These are phyloP conservation scores for Laburnicola sp. DNA, from an alignment of 2,329 filamentous ascomycete species.

Conservation along the genomic window DNA sequence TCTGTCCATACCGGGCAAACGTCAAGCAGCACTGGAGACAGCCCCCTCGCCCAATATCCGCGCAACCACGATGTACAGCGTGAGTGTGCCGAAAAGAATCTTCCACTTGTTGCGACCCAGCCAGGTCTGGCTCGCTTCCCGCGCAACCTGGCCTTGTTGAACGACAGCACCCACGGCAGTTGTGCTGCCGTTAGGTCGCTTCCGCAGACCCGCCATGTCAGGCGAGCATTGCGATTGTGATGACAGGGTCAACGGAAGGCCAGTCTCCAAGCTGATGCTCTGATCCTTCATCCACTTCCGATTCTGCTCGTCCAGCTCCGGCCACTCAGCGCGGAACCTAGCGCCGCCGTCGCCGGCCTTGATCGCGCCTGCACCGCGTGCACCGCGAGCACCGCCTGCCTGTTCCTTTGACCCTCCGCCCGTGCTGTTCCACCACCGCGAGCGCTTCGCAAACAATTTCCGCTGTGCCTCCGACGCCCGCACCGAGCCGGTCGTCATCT, in stretches of 20 bases:
- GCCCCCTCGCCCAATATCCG: conserved; percentile 65
- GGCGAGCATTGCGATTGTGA: conserved; percentile 60
- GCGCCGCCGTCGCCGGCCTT: conserved; percentile 90
- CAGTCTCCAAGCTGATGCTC: conserved; percentile 76
- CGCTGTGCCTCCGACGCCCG: conserved; percentile 76
- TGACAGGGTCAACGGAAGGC: conserved; percentile 62
- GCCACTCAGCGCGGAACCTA: conserved; percentile 89
- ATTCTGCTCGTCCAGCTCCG: conserved; percentile 85
- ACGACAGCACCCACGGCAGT: conserved; percentile 64
- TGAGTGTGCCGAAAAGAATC: conserved; percentile 69
- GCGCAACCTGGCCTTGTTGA: conserved; percentile 73
- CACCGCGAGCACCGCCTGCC: conserved; percentile 54
- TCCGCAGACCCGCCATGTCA: conserved; percentile 65
- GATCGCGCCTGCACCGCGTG: conserved; percentile 73
- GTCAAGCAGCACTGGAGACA: conserved; percentile 15
- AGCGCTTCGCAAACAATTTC: conserved; percentile 73
- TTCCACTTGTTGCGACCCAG: conserved; percentile 76
- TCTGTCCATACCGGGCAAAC: not conserved
- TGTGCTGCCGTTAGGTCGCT: conserved; percentile 61
- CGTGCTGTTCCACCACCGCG: conserved; percentile 95
- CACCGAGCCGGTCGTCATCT: conserved; percentile 95
- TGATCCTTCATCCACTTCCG: conserved; percentile 88
- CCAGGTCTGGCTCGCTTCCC: conserved; percentile 83
- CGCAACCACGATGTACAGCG: conserved; percentile 81
- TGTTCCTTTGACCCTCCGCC: conserved; percentile 73